Percentiles rank a stretch among this genome's conserved stretches.
Conservation (phyloP, 2,329 filamentous ascomycete species). For the Alternaria infectoria region DNA sequence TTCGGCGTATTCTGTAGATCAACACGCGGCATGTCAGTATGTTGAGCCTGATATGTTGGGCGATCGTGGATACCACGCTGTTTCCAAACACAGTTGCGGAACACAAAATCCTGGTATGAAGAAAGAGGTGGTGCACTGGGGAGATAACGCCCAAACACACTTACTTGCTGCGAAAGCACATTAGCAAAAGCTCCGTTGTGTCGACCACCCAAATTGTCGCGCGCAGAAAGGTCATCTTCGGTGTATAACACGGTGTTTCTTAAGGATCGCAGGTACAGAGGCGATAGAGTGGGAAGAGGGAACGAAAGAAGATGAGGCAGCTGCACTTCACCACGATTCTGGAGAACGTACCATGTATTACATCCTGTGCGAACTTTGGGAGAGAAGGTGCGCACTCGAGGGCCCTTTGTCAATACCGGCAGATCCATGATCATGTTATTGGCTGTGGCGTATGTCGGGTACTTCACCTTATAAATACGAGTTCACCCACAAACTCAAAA, state of each 20-base stretch:
- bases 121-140: background rate
- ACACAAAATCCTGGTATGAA: background rate
- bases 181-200: background rate
- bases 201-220: background rate
- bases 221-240: background rate
- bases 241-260: background rate
- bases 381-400: constrained; percentile 8
- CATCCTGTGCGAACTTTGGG: constrained; percentile 15
- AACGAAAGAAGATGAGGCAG: background rate
- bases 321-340: background rate
- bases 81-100: background rate
- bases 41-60: background rate
- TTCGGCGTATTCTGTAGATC: constrained; percentile 8
- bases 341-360: constrained; percentile 13
- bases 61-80: background rate
- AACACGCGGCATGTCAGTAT: constrained; percentile 1
- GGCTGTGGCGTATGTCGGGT: constrained; percentile 2
- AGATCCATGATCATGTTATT: background rate
- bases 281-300: background rate
- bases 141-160: background rate
- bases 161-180: constrained; percentile 6
- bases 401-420: background rate
- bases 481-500: background rate
- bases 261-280: background rate
- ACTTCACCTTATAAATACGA: background rate